These are phyloP conservation scores for Cronartium ribicola DNA, from an alignment of 1,284 basidiomycete genomes.

Conservation along the genomic window DNA sequence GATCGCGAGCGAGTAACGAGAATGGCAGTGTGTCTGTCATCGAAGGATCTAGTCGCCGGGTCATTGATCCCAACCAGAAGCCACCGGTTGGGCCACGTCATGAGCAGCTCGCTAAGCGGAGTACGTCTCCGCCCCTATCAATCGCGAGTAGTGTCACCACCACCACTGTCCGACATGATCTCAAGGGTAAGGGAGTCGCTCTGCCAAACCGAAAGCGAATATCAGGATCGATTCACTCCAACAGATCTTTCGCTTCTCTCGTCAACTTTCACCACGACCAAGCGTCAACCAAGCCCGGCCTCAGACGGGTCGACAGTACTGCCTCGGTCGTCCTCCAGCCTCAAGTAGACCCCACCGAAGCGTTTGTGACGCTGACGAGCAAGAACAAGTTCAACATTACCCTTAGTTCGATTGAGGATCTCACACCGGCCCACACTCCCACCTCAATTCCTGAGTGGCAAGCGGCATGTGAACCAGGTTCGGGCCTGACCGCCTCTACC, in stretches of 20 bases:
- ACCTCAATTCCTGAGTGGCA: neutral
- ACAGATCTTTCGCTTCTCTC: conserved; percentile 1
- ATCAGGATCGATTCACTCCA: conserved; percentile 1
- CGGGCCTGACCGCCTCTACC: neutral
- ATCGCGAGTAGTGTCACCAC: neutral
- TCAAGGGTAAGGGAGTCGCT: neutral
- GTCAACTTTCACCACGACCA: neutral
- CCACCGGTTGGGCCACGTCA: neutral
- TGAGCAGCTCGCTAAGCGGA: neutral
- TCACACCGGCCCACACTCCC: neutral
- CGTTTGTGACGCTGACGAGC: conserved; percentile 21
- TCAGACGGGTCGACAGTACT: conserved; percentile 24
- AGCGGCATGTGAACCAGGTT: neutral
- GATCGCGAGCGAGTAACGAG: conserved; percentile 6
- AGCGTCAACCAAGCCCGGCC: neutral
- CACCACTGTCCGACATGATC: neutral
- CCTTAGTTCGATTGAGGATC: conserved; percentile 24
- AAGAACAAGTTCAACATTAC: conserved; percentile 29
- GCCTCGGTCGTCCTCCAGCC: conserved; percentile 32
- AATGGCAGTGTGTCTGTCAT: conserved; percentile 1
- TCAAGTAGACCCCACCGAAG: conserved; percentile 34
- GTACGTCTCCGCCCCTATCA: neutral
- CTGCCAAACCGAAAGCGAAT: neutral
- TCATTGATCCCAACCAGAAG: conserved; percentile 4
- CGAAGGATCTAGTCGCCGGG: conserved; percentile 1